Base-by-base conservation (phyloP, 306 rosid genomes). In the Cucurbita ficifolia region DNA sequence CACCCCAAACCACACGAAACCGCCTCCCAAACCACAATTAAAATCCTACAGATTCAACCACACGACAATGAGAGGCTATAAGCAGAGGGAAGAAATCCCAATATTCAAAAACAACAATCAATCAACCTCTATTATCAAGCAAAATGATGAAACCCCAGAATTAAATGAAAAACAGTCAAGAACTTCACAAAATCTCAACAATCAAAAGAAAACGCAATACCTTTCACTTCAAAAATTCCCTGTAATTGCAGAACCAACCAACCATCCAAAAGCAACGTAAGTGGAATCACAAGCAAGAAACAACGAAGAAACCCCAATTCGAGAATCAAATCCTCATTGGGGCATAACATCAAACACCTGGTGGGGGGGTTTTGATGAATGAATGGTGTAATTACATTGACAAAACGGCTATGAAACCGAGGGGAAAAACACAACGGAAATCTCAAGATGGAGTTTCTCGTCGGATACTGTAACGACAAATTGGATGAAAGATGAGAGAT, bases 381-480 rank as follows among this genome's bases (percentile, higher is more conserved):
- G 9, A 69, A 69, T 16, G 46, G 2, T 16, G 49, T 39, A 18
- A 39, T 64, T 42, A 19, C 72, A 43, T 22, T 4, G 5, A 6
- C 16, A 69, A 69, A 69, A 69, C 58, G 24, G 45, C 74, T 49
- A 46, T 8, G 74, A 69, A 70, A 70, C 42, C 29, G 46, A 70
- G 68, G 29, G 38, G 16, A 22, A 7, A 17, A 40, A 65, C 10
- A 13, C 9, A 70, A 70, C 74, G 74, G 74, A 70, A 70, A 70
- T 70, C 24, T 50, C 58, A 18, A 49, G 29, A 52, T 10, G 42
- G 59, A 45, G 59, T 50, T 50, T 70, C 54, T 69, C 48, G 73
- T 69, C 73, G 42, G 43, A 48, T 70, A 48, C 6, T 35, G 74
- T 70, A 70, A 33, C 74, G 46, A 70, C 24, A 29, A 70, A 49